Evolutionary conservation across 768 basidiomycete species (phyloP).

Genomic region (Pleurotus citrinopileatus): DNA sequence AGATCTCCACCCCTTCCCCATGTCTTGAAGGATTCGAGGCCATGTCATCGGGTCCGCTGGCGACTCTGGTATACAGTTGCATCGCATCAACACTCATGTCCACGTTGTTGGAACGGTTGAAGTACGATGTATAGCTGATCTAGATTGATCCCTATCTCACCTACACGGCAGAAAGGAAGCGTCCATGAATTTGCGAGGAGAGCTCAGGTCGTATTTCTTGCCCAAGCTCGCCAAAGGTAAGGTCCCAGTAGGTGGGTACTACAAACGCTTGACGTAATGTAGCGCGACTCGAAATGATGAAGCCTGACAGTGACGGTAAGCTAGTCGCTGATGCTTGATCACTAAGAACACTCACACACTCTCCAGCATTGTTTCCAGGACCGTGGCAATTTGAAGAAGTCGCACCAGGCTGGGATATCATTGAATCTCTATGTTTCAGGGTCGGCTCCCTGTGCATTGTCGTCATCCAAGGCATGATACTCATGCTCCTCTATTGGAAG

Average conservation of each 20-base stretch:
- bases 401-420: constrained; percentile 31
- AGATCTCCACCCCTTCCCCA: constrained; percentile 8
- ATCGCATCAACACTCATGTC: constrained; percentile 22
- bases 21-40: constrained; percentile 4
- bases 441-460: constrained; percentile 22
- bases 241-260: neutral
- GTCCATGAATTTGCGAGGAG: constrained; percentile 21
- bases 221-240: constrained; percentile 37
- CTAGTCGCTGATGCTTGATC: neutral
- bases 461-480: constrained; percentile 20
- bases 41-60: constrained; percentile 3
- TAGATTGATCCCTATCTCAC: neutral
- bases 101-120: constrained; percentile 18
- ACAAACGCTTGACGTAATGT: too few relatives aligned
- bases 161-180: constrained; percentile 15
- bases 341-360: neutral
- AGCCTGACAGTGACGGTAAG: constrained; percentile 16
- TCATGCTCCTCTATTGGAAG: constrained; percentile 19
- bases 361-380: constrained; percentile 14
- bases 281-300: constrained; percentile 21
- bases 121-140: constrained; percentile 5
- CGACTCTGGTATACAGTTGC: constrained; percentile 25
- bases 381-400: constrained; percentile 27
- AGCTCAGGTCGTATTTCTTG: constrained; percentile 34
- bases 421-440: constrained; percentile 22